Base-by-base conservation (phyloP, 1,284 basidiomycete species). In the Apiotrichum sp. region DNA sequence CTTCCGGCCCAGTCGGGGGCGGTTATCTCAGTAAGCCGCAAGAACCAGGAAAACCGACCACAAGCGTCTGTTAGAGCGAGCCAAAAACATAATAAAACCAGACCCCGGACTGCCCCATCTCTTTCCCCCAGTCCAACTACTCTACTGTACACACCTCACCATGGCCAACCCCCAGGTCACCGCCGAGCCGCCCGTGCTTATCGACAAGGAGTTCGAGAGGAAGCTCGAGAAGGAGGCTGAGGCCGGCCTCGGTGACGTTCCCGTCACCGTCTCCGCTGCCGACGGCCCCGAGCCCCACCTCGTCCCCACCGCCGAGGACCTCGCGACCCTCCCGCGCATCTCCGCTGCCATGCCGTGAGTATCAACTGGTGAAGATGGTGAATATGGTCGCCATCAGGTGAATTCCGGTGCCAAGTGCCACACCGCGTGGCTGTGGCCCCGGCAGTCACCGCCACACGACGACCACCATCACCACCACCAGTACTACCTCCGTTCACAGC, bases 281-380 rank as follows among this genome's bases (percentile, higher is more conserved):
- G 44, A 52, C 32, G 35, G 22, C 36, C 31, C 29, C 39, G 44
- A 46, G 13, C 34, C 31, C 10, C 7, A 32, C 31, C 39, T 34
- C 31, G 14, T 33, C 10, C 88, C 88, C 3, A 86, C 86, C 2
- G 82, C 83, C 33, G 83, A 88, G 68, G 87, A 89, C 73, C 71
- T 78, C 22, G 63, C 62, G 6, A 84, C 81, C 9, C 79, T 88
- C 43, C 79, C 84, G 34, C 82, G 82, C 35, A 82, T 89, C 6
- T 50, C 65, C 3, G 69, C 63, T 7, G 50, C 52, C 14, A 64
- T 70, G 57, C 66, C 57, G 50, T 54, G 36, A 41, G 53, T 55
- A 40, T 33, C 34, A 29, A 6, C 35, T n/a, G n/a, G n/a, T n/a
- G n/a, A n/a, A n/a, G n/a, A n/a, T n/a, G n/a, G n/a, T n/a, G n/a